phyloP scores from a whole-genome alignment of 345 rosid genomes.

The Orychophragmus violaceus region DNA sequence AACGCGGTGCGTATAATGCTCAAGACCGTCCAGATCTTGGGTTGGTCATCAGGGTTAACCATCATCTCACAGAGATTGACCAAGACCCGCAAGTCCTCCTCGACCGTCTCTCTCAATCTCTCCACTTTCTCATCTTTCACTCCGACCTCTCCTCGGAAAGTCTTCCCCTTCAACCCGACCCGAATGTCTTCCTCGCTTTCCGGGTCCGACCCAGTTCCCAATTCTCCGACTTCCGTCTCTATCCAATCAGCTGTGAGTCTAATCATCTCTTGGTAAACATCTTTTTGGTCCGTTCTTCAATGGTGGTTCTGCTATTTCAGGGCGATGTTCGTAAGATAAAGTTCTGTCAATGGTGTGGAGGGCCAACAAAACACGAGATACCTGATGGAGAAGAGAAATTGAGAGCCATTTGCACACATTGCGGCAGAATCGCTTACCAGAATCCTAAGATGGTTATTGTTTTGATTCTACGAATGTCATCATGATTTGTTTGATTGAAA shows the following conservation, averaged over 20 bases:
- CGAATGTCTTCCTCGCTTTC: conserved; percentile 42
- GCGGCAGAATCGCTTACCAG: conserved; percentile 76
- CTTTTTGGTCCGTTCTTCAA: not conserved
- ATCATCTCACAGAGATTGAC: conserved; percentile 48
- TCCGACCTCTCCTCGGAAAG: conserved; percentile 20
- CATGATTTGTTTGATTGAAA: not conserved
- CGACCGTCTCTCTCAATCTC: conserved; percentile 33
- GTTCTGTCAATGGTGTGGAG: conserved; percentile 98
- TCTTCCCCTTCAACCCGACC: conserved; percentile 25
- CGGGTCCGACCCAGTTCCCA: conserved; percentile 44
- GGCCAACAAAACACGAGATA: conserved; percentile 77
- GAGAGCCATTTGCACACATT: conserved; percentile 79
- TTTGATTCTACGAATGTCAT: not conserved
- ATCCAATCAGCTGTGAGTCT: conserved; percentile 59
- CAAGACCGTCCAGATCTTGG: conserved; percentile 59
- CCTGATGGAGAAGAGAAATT: conserved; percentile 90
- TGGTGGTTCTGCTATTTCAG: conserved; percentile 29
- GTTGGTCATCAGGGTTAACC: conserved; percentile 46
- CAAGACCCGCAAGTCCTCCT: conserved; percentile 33
- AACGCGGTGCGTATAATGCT: conserved; percentile 42
- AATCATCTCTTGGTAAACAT: not conserved
- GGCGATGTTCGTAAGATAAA: conserved; percentile 59
- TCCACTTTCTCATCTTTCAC: conserved; percentile 4
- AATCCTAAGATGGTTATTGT: conserved; percentile 85
- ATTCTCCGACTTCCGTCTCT: conserved; percentile 32